Evolutionary conservation across 2,329 filamentous ascomycete genomes (phyloP).

Genomic region (Colletotrichum phormii): DNA sequence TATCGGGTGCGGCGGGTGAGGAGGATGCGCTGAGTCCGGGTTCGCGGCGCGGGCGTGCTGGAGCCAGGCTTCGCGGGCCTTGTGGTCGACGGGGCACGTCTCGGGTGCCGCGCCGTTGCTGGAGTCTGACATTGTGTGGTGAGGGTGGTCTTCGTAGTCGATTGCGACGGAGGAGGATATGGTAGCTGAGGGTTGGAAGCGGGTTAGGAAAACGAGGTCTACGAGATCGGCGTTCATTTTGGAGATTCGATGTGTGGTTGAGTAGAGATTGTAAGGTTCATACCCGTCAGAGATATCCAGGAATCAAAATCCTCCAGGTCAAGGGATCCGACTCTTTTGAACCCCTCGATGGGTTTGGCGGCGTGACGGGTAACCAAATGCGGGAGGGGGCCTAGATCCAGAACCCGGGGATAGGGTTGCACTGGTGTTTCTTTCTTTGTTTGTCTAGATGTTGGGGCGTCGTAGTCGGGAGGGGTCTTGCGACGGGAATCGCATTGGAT

Average conservation of each 20-base stretch:
- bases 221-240: slow-evolving; percentile 34
- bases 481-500: slow-evolving; percentile 17
- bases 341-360: not conserved
- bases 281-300: not conserved
- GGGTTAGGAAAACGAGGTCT: slow-evolving; percentile 35
- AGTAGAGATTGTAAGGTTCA: not conserved
- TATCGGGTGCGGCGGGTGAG: slow-evolving; percentile 41
- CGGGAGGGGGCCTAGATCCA: not conserved
- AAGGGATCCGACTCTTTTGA: not conserved
- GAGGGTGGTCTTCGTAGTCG: not conserved
- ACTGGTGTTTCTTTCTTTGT: slow-evolving; percentile 9
- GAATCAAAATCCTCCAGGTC: not conserved
- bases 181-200: slow-evolving; percentile 4
- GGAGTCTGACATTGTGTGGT: slow-evolving; percentile 14
- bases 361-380: not conserved
- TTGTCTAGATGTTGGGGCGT: not conserved
- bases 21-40: slow-evolving; percentile 47
- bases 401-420: slow-evolving; percentile 1
- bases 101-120: slow-evolving; percentile 15
- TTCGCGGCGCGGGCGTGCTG: slow-evolving; percentile 70
- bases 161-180: not conserved
- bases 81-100: slow-evolving; percentile 49
- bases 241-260: not conserved
- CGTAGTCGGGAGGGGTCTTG: not conserved
- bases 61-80: slow-evolving; percentile 89